phyloP scores from a whole-genome alignment of 106 monocot genomes.

The Iris macrosiphon region DNA sequence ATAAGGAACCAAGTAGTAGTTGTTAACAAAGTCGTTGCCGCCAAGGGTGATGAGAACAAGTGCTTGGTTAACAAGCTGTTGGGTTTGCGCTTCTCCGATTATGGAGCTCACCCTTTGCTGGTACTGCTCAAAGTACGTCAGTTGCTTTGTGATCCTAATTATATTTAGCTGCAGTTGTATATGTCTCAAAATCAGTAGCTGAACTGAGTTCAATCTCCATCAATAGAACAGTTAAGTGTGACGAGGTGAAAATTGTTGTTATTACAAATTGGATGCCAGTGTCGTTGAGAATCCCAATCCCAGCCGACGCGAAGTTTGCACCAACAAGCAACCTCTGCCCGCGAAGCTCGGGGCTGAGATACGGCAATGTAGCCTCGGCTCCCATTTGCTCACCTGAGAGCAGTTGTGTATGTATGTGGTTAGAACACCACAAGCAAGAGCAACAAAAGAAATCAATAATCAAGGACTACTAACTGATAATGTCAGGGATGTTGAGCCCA shows the following conservation, averaged over 20 bases:
- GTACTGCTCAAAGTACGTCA: slow-evolving; percentile 64
- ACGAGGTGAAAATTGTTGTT: not conserved
- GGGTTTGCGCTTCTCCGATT: slow-evolving; percentile 26
- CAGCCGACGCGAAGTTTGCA: slow-evolving; percentile 79
- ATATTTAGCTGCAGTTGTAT: slow-evolving; percentile 67
- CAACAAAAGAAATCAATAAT: not conserved
- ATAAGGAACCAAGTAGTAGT: slow-evolving; percentile 68
- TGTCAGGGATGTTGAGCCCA: slow-evolving; percentile 78
- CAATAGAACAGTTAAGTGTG: too few species aligned
- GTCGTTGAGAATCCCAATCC: slow-evolving; percentile 78
- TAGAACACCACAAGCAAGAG: too few species aligned
- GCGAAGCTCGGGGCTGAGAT: slow-evolving; percentile 54
- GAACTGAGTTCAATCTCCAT: too few species aligned
- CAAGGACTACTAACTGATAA: slow-evolving; percentile 43
- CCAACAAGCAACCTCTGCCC: slow-evolving; percentile 57
- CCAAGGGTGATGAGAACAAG: slow-evolving; percentile 72
- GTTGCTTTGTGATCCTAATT: slow-evolving; percentile 52
- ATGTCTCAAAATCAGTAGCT: too few species aligned
- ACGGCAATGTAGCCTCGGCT: slow-evolving; percentile 63
- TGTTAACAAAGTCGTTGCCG: slow-evolving; percentile 83
- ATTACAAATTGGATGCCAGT: slow-evolving; percentile 82
- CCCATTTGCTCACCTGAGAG: slow-evolving; percentile 60
- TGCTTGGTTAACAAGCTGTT: slow-evolving; percentile 32
- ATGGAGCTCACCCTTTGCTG: slow-evolving; percentile 43
- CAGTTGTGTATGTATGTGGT: too few species aligned